A percentile compares a stretch with the other conserved stretches of the same genome.
These are phyloP conservation scores for carrot (Daucus carota) DNA, from an alignment of 129 eudicot species.

Conservation along the genomic window DH1_v3.0 NC_030384.2:43177001-43177500, in stretches of 20 bases:
- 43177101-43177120: background rate
- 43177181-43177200: background rate
- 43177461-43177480: conserved; percentile 49
- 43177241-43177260: conserved; percentile 96
- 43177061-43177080: too few species aligned
- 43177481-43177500: conserved; percentile 84
- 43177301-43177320: conserved; percentile 45
- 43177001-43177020: conserved; percentile 71
- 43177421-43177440: background rate
- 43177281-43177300: conserved; percentile 84
- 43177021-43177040: conserved; percentile 82
- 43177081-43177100: background rate
- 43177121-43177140: background rate
- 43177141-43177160: background rate
- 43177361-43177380: background rate
- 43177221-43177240: conserved; percentile 87
- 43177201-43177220: conserved; percentile 70
- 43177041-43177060: background rate
- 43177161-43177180: background rate
- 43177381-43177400: background rate
- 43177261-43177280: conserved; percentile 94
- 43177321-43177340: background rate
- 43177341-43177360: background rate
- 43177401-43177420: background rate
- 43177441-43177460: background rate